Evolutionary conservation across 1,139 yeast genomes (phyloP).

Genomic region (Blastobotrys aristatus): DNA sequence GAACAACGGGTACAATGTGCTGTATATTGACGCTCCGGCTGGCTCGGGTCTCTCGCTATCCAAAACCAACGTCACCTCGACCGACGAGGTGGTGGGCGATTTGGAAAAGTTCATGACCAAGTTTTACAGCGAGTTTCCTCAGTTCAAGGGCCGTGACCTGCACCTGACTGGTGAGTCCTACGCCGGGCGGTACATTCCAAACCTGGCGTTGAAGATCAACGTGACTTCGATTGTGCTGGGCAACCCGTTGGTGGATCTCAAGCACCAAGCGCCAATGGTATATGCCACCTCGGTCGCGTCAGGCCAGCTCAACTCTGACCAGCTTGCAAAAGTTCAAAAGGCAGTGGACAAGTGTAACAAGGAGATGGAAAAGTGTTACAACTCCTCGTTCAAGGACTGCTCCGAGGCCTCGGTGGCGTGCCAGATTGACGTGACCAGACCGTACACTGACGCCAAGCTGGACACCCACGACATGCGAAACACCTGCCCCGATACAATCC

Average conservation of each 20-base stretch:
- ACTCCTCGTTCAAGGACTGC: not conserved
- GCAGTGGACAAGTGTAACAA: not conserved
- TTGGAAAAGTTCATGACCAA: not conserved
- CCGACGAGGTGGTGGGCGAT: not conserved
- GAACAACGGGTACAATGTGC: constrained; percentile 64
- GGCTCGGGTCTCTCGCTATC: constrained; percentile 49
- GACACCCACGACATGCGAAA: not conserved
- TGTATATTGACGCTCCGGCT: constrained; percentile 69
- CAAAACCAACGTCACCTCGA: not conserved
- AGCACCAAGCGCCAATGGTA: not conserved
- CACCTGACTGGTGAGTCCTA: not conserved
- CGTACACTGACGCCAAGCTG: not conserved
- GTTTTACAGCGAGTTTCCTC: not conserved
- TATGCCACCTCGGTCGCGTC: not conserved
- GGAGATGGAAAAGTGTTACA: not conserved
- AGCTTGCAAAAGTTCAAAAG: not conserved
- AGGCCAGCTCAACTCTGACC: not conserved
- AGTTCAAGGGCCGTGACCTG: not conserved
- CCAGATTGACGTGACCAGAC: not conserved
- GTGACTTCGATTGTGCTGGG: not conserved
- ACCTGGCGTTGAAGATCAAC: not conserved
- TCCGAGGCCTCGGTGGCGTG: not conserved
- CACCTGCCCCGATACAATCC: not conserved
- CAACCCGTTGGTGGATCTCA: not conserved
- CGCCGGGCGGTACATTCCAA: not conserved